Conservation (phyloP, 345 rosid genomes). For the Melastoma malabathricum region DNA sequence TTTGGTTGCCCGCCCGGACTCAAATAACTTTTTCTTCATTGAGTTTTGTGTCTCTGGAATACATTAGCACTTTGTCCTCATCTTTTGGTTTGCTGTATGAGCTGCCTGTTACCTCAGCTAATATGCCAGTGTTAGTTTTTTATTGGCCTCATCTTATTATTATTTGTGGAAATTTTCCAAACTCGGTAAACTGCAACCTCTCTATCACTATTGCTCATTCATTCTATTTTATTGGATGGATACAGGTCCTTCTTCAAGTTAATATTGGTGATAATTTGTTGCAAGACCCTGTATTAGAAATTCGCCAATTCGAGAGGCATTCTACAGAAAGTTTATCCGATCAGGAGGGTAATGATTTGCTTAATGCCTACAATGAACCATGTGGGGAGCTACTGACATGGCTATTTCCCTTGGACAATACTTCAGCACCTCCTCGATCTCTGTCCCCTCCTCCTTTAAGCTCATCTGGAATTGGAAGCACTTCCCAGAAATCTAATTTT, state of each 20-base stretch:
- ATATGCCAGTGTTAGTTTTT: no score
- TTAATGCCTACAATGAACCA: constrained; percentile 38
- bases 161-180: background rate
- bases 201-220: constrained; percentile 20
- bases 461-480: constrained; percentile 44
- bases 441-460: constrained; percentile 41
- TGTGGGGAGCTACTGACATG: constrained; percentile 73
- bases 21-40: no score
- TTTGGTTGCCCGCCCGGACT: no score
- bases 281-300: constrained; percentile 80
- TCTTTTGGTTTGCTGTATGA: no score
- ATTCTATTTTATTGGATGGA: constrained; percentile 70
- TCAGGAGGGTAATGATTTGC: constrained; percentile 22
- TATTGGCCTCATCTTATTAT: background rate
- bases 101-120: no score
- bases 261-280: constrained; percentile 59
- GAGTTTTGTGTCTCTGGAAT: no score
- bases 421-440: constrained; percentile 41
- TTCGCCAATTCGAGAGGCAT: constrained; percentile 91
- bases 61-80: no score
- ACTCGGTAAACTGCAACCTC: background rate
- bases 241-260: constrained; percentile 91
- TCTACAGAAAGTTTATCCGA: constrained; percentile 21
- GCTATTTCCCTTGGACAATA: constrained; percentile 87
- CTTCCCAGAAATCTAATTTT: constrained; percentile 36